These are phyloP conservation scores for Massariosphaeria phaeospora DNA, from an alignment of 495 filamentous ascomycete species.

Conservation along the genomic window DNA sequence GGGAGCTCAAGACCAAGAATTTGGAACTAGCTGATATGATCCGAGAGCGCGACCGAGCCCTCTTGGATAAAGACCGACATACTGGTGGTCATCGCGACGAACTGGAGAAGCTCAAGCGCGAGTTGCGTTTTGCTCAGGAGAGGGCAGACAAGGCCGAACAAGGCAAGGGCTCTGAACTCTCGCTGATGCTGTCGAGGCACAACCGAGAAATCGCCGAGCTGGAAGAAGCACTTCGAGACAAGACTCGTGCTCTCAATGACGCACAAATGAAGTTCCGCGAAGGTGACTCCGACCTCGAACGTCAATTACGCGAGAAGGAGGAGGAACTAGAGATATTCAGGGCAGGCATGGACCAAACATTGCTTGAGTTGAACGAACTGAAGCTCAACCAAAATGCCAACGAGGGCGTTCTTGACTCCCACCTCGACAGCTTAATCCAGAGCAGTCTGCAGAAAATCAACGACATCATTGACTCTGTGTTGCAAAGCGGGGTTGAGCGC, in stretches of 20 bases:
- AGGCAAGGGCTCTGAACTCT: constrained; percentile 88
- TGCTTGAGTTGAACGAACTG: constrained; percentile 85
- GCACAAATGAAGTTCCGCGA: constrained; percentile 69
- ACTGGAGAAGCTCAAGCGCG: constrained; percentile 92
- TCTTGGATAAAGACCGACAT: constrained; percentile 83
- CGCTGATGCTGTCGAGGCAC: constrained; percentile 87
- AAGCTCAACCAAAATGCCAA: constrained; percentile 60
- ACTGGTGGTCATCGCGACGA: constrained; percentile 87
- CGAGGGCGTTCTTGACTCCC: constrained; percentile 78
- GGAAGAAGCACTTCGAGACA: constrained; percentile 85
- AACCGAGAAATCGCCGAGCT: constrained; percentile 95
- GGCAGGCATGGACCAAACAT: constrained; percentile 90
- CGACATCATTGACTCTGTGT: constrained; percentile 94
- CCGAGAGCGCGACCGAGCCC: constrained; percentile 86
- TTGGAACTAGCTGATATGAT: constrained; percentile 98
- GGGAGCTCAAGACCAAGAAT: constrained; percentile 98
- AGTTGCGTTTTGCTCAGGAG: constrained; percentile 86
- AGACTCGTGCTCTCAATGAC: constrained; percentile 85
- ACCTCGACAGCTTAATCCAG: constrained; percentile 82
- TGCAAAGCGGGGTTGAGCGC: constrained; percentile 87
- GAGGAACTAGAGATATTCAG: constrained; percentile 97
- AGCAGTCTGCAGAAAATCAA: constrained; percentile 87
- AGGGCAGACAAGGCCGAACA: constrained; percentile 90
- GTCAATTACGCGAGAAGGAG: constrained; percentile 82
- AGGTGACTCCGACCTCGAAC: constrained; percentile 77